phyloP scores from a whole-genome alignment of 805 yeast species.

The Torulaspora maleeae region DNA sequence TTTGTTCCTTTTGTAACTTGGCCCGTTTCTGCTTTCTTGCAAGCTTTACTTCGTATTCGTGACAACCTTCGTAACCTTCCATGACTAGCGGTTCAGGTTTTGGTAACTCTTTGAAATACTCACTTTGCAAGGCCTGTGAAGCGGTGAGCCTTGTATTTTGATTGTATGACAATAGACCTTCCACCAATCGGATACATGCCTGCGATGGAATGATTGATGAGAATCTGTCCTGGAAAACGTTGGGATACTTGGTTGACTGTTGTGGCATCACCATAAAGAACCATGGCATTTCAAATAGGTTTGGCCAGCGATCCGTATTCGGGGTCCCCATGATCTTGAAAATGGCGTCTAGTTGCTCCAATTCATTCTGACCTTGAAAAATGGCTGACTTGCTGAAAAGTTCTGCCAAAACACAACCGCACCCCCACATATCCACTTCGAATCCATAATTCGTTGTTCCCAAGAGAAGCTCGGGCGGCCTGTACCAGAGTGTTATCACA shows the following conservation, averaged over 20 bases:
- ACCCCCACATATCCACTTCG: slow-evolving; percentile 95
- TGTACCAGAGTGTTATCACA: slow-evolving; percentile 94
- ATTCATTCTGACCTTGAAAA: slow-evolving; percentile 86
- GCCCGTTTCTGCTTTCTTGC: slow-evolving; percentile 56
- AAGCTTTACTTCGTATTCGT: slow-evolving; percentile 67
- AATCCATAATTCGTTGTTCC: slow-evolving; percentile 89
- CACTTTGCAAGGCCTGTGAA: slow-evolving; percentile 59
- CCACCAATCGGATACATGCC: slow-evolving; percentile 61
- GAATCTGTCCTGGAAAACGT: slow-evolving; percentile 42
- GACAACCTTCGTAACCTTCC: slow-evolving; percentile 81
- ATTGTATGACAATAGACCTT: slow-evolving; percentile 56
- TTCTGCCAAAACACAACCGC: slow-evolving; percentile 86
- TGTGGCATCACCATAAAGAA: slow-evolving; percentile 74
- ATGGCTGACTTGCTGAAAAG: slow-evolving; percentile 68
- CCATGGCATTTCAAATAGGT: slow-evolving; percentile 81
- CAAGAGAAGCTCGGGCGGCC: slow-evolving; percentile 89
- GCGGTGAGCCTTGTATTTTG: slow-evolving; percentile 70
- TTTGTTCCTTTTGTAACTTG: slow-evolving; percentile 21
- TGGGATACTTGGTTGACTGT: slow-evolving; percentile 26
- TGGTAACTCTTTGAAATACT: slow-evolving; percentile 70
- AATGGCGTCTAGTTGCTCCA: slow-evolving; percentile 73
- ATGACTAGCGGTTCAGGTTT: slow-evolving; percentile 53
- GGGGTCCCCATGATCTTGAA: slow-evolving; percentile 89
- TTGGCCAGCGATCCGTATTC: slow-evolving; percentile 66
- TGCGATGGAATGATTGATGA: slow-evolving; percentile 42